Evolutionary conservation across 139 green algal species (phyloP).

Genomic region (Eudorina sp.): DNA sequence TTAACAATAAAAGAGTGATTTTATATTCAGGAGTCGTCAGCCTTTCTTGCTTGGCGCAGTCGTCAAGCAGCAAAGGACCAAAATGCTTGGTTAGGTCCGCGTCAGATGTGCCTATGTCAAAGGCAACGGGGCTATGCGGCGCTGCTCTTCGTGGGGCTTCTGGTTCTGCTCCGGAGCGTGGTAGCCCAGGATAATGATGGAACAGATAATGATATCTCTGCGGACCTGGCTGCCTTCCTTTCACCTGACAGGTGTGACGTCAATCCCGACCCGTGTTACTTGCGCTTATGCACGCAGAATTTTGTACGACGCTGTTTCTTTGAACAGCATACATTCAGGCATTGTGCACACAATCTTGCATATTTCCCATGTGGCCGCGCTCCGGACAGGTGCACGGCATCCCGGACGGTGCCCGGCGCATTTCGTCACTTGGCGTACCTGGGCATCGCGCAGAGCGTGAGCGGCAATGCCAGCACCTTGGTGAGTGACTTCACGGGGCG

Average conservation of each 20-base stretch:
- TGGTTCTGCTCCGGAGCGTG: neutral
- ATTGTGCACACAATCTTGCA: too few relatives aligned
- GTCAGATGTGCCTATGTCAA: neutral
- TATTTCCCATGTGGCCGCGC: neutral
- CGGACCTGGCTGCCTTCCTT: neutral
- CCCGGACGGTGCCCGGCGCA: neutral
- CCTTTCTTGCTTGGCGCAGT: neutral
- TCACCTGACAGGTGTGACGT: neutral
- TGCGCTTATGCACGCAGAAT: neutral
- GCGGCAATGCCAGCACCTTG: neutral
- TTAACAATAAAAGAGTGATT: neutral
- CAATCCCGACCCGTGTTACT: slow-evolving; percentile 11
- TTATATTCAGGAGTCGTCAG: neutral
- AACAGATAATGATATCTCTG: neutral
- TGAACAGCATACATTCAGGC: too few relatives aligned
- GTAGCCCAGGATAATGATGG: neutral
- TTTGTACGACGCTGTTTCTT: neutral
- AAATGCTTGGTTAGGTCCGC: neutral
- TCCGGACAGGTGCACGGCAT: neutral
- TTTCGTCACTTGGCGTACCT: neutral
- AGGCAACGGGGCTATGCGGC: neutral
- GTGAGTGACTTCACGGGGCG: too few relatives aligned
- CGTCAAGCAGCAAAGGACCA: neutral
- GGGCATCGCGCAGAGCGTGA: neutral
- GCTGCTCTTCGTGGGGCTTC: neutral